Evolutionary conservation across 805 yeast species (phyloP).

Genomic region (Diddensiella caesifluorescens): DNA sequence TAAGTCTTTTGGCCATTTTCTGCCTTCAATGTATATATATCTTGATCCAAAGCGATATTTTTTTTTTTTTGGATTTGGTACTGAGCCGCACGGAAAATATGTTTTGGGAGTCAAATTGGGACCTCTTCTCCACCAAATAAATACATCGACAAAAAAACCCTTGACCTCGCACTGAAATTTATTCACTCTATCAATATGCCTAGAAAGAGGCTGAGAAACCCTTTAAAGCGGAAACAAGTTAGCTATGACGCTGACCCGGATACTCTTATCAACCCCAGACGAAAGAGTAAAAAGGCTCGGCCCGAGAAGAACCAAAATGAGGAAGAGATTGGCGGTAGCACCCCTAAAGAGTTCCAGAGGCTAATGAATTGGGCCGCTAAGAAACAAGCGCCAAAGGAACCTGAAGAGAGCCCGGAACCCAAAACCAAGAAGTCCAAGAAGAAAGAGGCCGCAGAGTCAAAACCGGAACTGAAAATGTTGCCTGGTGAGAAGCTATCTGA

Average conservation of each 20-base stretch:
- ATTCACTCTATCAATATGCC: constrained; percentile 19
- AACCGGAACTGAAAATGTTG: constrained; percentile 22
- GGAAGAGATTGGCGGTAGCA: constrained; percentile 28
- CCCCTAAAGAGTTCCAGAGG: constrained; percentile 32
- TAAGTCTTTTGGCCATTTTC: constrained; percentile 23
- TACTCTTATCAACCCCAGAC: constrained; percentile 11
- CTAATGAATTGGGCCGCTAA: constrained; percentile 25
- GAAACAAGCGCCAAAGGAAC: constrained; percentile 6
- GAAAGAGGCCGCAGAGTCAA: constrained; percentile 5
- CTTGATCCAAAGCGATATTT: background rate
- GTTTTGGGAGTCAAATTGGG: too few species aligned
- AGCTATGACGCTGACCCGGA: constrained; percentile 22
- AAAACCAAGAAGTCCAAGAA: constrained; percentile 1
- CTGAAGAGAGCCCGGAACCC: constrained; percentile 9
- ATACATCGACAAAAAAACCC: background rate
- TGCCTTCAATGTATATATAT: background rate
- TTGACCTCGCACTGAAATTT: background rate
- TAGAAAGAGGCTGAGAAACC: constrained; percentile 22
- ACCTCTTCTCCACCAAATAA: too few species aligned
- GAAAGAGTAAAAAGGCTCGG: constrained; percentile 13
- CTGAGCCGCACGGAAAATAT: background rate
- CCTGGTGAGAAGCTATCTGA: constrained; percentile 37
- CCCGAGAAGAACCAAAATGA: background rate
- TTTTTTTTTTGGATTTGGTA: too few species aligned
- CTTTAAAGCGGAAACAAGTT: constrained; percentile 19